Evolutionary conservation across 2,329 filamentous ascomycete genomes (phyloP).

Genomic region (Lasiodiplodia theobromae): DNA sequence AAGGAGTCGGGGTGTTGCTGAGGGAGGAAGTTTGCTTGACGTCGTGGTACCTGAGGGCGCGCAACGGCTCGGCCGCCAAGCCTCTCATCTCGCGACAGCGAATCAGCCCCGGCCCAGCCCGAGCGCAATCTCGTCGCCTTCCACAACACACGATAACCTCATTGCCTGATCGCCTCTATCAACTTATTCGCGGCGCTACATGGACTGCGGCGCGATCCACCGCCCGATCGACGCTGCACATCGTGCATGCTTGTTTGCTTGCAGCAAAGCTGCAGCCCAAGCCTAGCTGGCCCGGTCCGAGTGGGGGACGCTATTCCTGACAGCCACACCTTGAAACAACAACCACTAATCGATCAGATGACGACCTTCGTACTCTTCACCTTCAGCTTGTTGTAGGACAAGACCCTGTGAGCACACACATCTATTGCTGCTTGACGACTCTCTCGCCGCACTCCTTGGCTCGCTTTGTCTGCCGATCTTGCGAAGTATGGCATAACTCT

Average conservation of each 20-base stretch:
- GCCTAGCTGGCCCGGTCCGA: background rate
- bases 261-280: background rate
- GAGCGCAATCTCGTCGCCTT: background rate
- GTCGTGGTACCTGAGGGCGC: constrained; percentile 1
- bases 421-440: too few species aligned
- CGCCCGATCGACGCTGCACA: constrained; percentile 9
- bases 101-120: background rate
- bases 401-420: background rate
- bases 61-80: constrained; percentile 18
- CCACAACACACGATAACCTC: background rate
- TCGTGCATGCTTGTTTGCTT: background rate
- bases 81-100: constrained; percentile 16
- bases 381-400: background rate
- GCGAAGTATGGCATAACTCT: too few species aligned
- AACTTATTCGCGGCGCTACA: background rate
- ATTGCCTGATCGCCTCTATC: constrained; percentile 1
- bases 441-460: too few species aligned
- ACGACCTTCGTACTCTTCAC: background rate
- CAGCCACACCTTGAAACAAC: background rate
- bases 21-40: constrained; percentile 5
- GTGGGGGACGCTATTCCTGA: background rate
- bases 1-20: background rate
- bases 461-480: too few species aligned
- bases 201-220: background rate
- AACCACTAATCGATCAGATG: background rate